These are phyloP conservation scores for Anaeromyces robustus DNA, from an alignment of 192 early-diverging fungal genomes.

Conservation along the genomic window DNA sequence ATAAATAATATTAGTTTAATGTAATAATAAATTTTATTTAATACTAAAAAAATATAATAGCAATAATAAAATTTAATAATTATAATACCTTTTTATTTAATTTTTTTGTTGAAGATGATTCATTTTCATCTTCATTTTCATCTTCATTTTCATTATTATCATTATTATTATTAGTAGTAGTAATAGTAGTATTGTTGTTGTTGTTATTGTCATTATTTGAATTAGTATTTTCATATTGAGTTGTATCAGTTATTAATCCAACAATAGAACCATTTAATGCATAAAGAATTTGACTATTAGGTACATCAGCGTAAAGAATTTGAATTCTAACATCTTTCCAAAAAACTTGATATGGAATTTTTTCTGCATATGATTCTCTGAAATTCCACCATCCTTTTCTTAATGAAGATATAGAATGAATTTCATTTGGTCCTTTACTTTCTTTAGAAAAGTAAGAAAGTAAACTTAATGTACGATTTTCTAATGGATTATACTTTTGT, in stretches of 20 bases:
- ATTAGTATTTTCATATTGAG: not conserved
- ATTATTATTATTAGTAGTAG: too few relatives aligned
- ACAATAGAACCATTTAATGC: slow-evolving; percentile 77
- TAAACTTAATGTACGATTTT: not conserved
- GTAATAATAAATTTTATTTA: too few relatives aligned
- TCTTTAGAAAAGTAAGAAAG: not conserved
- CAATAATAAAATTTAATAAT: too few relatives aligned
- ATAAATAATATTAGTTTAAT: too few relatives aligned
- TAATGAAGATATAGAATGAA: not conserved
- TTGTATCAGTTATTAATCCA: slow-evolving; percentile 43
- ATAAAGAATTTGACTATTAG: slow-evolving; percentile 57
- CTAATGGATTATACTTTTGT: not conserved
- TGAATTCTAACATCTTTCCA: slow-evolving; percentile 49
- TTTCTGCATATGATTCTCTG: slow-evolving; percentile 28
- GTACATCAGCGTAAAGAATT: slow-evolving; percentile 57
- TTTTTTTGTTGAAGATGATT: too few relatives aligned
- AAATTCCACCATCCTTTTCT: slow-evolving; percentile 31
- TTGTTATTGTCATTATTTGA: not conserved
- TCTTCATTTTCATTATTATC: too few relatives aligned
- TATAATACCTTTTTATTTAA: too few relatives aligned
- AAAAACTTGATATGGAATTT: slow-evolving; percentile 38
- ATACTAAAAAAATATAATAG: too few relatives aligned
- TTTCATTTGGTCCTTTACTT: not conserved
- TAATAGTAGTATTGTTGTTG: too few relatives aligned
- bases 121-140: too few relatives aligned